A percentile compares a stretch with the other conserved stretches of the same genome.
phyloP scores from a whole-genome alignment of 2,329 filamentous ascomycete genomes.

The Alternaria solani region DNA sequence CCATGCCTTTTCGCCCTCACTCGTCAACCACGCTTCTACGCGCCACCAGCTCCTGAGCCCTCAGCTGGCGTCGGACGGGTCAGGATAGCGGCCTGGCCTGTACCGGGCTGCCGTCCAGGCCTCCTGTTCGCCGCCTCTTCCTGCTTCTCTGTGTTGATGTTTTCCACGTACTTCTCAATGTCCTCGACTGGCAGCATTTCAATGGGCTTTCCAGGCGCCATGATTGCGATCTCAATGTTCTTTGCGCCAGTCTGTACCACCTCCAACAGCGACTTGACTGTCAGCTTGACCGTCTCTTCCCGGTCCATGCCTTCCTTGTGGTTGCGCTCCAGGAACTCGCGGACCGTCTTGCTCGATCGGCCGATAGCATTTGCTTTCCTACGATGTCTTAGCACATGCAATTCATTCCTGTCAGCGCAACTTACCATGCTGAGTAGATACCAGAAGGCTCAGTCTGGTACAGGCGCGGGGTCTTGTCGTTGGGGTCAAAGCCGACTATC shows the following conservation, averaged over 20 bases:
- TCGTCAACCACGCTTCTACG: conserved; percentile 23
- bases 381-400: conserved; percentile 24
- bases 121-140: conserved; percentile 99
- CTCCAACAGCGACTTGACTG: conserved; percentile 97
- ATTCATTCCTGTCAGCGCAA: background rate
- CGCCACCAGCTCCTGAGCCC: conserved; percentile 38
- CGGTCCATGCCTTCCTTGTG: conserved; percentile 98
- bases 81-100: conserved; percentile 75
- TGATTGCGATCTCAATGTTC: conserved; percentile 99
- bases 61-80: conserved; percentile 65
- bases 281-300: conserved; percentile 93
- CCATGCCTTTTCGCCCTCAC: conserved; percentile 34
- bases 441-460: conserved; percentile 99
- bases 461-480: conserved; percentile 84
- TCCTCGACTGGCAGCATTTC: conserved; percentile 96
- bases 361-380: conserved; percentile 99
- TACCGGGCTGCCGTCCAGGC: conserved; percentile 66
- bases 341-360: conserved; percentile 97
- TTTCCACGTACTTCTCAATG: conserved; percentile 97
- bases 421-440: conserved; percentile 98
- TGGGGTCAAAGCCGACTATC: conserved; percentile 97
- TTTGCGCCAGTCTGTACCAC: conserved; percentile 99
- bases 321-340: conserved; percentile 98
- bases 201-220: conserved; percentile 89
- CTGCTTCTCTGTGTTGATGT: conserved; percentile 98